A percentile compares a stretch with the other conserved stretches of the same genome.
phyloP scores from a whole-genome alignment of 1,139 yeast species.

The Protomyces inouyei region DNA sequence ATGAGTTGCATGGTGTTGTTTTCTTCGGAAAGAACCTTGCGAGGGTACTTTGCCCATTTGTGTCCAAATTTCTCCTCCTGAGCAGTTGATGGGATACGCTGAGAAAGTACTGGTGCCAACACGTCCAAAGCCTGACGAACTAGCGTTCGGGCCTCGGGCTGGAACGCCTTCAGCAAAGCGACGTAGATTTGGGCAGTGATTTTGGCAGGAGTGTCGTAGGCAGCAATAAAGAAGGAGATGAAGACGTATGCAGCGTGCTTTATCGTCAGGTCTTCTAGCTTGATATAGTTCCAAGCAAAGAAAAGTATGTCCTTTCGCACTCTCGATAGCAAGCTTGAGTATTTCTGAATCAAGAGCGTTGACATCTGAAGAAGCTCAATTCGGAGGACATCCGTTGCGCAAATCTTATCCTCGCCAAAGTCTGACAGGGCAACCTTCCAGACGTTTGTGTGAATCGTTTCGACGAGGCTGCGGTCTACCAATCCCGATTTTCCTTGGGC shows the following conservation, averaged over 20 bases:
- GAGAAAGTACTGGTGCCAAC: slow-evolving; percentile 81
- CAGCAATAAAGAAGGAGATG: slow-evolving; percentile 77
- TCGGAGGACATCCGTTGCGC: slow-evolving; percentile 67
- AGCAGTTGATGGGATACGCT: slow-evolving; percentile 50
- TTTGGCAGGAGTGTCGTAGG: slow-evolving; percentile 83
- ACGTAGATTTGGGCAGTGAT: slow-evolving; percentile 89
- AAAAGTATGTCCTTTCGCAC: slow-evolving; percentile 81
- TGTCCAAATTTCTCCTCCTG: not conserved
- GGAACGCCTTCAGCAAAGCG: slow-evolving; percentile 79
- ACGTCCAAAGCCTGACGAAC: slow-evolving; percentile 85
- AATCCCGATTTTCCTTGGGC: not conserved
- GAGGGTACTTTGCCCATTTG: slow-evolving; percentile 89
- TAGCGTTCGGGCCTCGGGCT: slow-evolving; percentile 73
- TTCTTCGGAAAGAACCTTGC: slow-evolving; percentile 86
- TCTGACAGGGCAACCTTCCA: slow-evolving; percentile 51
- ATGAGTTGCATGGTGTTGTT: slow-evolving; percentile 75
- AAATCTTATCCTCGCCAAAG: slow-evolving; percentile 57
- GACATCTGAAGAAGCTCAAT: slow-evolving; percentile 78
- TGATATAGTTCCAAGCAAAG: slow-evolving; percentile 90
- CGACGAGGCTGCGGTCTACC: slow-evolving; percentile 51
- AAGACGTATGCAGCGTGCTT: slow-evolving; percentile 92
- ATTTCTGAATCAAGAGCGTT: slow-evolving; percentile 65
- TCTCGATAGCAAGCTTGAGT: slow-evolving; percentile 57
- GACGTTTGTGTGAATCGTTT: slow-evolving; percentile 54
- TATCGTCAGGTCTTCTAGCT: slow-evolving; percentile 79